phyloP scores from a whole-genome alignment of 1,139 yeast genomes.

The Pichia sp. region DNA sequence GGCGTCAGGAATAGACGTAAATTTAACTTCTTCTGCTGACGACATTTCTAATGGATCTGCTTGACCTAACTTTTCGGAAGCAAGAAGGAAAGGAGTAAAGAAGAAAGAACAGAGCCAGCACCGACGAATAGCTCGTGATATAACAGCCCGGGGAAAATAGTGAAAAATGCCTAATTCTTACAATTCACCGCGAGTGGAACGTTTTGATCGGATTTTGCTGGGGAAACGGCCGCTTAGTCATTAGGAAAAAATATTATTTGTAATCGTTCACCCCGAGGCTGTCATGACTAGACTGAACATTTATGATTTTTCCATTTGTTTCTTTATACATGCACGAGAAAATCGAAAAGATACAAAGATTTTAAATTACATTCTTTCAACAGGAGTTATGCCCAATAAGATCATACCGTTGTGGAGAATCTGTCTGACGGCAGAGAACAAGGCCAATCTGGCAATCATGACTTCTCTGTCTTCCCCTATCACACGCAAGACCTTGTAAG shows the following conservation, averaged over 20 bases:
- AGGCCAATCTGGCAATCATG: conserved; percentile 89
- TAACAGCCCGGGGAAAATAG: neutral
- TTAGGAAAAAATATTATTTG: neutral
- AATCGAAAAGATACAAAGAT: neutral
- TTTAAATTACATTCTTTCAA: conserved; percentile 79
- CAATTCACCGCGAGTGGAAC: neutral
- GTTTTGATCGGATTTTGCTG: neutral
- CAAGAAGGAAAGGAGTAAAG: neutral
- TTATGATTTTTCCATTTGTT: neutral
- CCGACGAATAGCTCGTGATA: too few species aligned
- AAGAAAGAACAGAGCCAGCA: too few species aligned
- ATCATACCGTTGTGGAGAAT: conserved; percentile 89
- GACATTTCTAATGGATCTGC: neutral
- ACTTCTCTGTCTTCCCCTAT: conserved; percentile 90
- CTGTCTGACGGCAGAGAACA: conserved; percentile 87
- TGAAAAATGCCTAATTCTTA: neutral
- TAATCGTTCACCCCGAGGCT: neutral
- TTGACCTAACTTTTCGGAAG: neutral
- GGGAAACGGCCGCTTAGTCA: neutral
- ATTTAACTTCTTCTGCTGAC: conserved; percentile 26
- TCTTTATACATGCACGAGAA: neutral
- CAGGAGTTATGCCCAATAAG: conserved; percentile 91
- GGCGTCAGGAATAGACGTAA: conserved; percentile 67
- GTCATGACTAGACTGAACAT: neutral
- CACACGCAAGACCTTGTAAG: conserved; percentile 96